Evolutionary conservation across 805 yeast species (phyloP).

Genomic region (Ogataea ramenticola): DNA sequence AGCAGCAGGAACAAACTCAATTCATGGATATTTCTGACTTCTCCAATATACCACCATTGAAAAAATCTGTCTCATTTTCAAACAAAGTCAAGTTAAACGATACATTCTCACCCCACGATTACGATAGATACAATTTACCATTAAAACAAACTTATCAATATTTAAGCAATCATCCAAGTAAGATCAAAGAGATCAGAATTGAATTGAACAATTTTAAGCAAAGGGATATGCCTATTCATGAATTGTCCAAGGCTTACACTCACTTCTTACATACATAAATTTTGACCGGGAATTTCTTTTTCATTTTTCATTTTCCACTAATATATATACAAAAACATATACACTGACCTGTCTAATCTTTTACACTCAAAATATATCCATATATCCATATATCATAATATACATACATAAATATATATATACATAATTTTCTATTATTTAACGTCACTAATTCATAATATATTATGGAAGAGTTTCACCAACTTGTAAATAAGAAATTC

Average conservation of each 20-base stretch:
- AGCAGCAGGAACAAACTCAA: too few species aligned
- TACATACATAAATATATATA: too few species aligned
- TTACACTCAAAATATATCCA: too few species aligned
- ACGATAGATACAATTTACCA: constrained; percentile 46
- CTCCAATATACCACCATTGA: constrained; percentile 36
- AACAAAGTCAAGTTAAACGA: constrained; percentile 41
- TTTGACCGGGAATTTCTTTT: not conserved
- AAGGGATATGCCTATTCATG: constrained; percentile 61
- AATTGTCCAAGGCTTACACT: constrained; percentile 49
- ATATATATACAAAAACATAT: too few species aligned
- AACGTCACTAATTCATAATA: too few species aligned
- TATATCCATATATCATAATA: too few species aligned
- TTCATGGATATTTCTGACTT: constrained; percentile 18
- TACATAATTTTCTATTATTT: too few species aligned
- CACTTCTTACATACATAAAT: constrained; percentile 48
- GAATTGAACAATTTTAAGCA: constrained; percentile 62
- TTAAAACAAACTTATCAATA: constrained; percentile 41
- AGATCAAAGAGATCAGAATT: constrained; percentile 48
- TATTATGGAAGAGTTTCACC: too few species aligned
- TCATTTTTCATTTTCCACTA: not conserved
- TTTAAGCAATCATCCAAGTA: constrained; percentile 36
- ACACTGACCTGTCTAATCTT: too few species aligned
- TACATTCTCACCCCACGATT: constrained; percentile 43
- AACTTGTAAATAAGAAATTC: too few species aligned
- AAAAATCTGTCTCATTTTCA: constrained; percentile 46